Conservation (phyloP, 768 basidiomycete genomes). For the Boletus rubropictus region DNA sequence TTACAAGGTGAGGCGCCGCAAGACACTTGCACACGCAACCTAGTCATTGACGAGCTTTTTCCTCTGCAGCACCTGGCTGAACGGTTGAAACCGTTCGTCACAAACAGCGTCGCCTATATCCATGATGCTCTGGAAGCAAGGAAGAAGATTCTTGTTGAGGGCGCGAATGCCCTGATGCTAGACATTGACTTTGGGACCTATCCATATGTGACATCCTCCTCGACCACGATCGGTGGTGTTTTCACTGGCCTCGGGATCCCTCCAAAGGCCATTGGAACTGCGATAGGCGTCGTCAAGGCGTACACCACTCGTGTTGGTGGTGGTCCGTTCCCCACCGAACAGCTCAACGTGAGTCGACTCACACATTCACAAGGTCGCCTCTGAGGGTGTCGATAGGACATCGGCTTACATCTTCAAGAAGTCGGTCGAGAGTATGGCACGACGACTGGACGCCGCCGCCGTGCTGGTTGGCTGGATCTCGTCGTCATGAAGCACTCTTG, state of each 20-base stretch:
- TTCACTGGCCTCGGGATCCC: slow-evolving; percentile 98
- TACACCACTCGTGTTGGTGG: slow-evolving; percentile 99
- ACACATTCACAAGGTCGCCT: neutral
- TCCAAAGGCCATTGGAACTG: slow-evolving; percentile 77
- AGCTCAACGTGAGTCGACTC: slow-evolving; percentile 63
- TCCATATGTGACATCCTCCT: slow-evolving; percentile 93
- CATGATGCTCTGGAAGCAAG: slow-evolving; percentile 70
- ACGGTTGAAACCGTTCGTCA: slow-evolving; percentile 79
- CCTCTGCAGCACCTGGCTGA: slow-evolving; percentile 65
- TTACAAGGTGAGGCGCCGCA: slow-evolving; percentile 65
- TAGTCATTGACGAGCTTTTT: neutral
- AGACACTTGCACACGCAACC: neutral
- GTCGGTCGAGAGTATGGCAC: slow-evolving; percentile 89
- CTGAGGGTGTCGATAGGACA: slow-evolving; percentile 41
- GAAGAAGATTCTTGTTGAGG: slow-evolving; percentile 88
- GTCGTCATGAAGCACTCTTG: slow-evolving; percentile 91
- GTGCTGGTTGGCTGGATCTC: slow-evolving; percentile 97
- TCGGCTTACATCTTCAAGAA: slow-evolving; percentile 87
- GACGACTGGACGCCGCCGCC: slow-evolving; percentile 87
- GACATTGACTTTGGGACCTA: slow-evolving; percentile 98
- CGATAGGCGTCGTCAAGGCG: slow-evolving; percentile 93
- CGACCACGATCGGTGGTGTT: slow-evolving; percentile 91
- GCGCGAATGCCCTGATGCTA: slow-evolving; percentile 97
- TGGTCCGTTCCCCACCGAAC: slow-evolving; percentile 96
- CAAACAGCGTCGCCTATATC: slow-evolving; percentile 82